Base-by-base conservation (phyloP, 164 flowering plant genomes). In the Sextonia rubra region DNA sequence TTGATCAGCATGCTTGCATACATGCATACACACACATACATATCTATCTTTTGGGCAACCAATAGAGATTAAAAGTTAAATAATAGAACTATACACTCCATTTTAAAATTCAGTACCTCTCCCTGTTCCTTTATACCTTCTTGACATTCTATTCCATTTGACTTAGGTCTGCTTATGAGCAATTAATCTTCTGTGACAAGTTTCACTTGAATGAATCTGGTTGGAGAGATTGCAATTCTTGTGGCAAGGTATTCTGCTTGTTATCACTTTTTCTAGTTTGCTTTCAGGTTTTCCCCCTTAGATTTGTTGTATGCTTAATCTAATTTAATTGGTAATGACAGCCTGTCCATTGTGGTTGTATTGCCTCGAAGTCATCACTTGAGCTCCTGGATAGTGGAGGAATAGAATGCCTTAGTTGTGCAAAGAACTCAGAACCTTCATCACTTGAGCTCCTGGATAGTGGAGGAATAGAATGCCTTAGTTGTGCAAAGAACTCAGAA, bases 301-400 rank as follows among this genome's bases (percentile, higher is more conserved):
- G 18, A 49, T 17, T 62, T 58, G 26, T 37, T 24, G 44, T 23
- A 2, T 60, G 27, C 26, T 29, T 11, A n/a, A 12, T 63, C n/a
- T 74, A 69, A 77, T 25, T 74, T 55, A 37, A 75, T 73, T 72
- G 69, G 22, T 64, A 58, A 74, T 79, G 66, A 77, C 91, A 93
- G 98, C 88, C 84, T 69, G 87, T 90, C 60, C 98, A 93, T 80
- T 93, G 98, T 84, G 98, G 98, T 77, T 93, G 98, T 83, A 82
- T 89, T 77, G 96, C 85, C 76, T 90, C 98, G 12, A 81, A 75
- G 75, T 70, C 83, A 73, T 77, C 83, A 69, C 32, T 88, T 56
- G 91, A 83, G 82, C 77, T 91, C 47, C 90, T 89, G 68, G 97
- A 93, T 73, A 70, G 80, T 74, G 97, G 97, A 47, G 97, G 96